Evolutionary conservation across 805 yeast genomes (phyloP).

Genomic region (Wickerhamomyces xylosicus): DNA sequence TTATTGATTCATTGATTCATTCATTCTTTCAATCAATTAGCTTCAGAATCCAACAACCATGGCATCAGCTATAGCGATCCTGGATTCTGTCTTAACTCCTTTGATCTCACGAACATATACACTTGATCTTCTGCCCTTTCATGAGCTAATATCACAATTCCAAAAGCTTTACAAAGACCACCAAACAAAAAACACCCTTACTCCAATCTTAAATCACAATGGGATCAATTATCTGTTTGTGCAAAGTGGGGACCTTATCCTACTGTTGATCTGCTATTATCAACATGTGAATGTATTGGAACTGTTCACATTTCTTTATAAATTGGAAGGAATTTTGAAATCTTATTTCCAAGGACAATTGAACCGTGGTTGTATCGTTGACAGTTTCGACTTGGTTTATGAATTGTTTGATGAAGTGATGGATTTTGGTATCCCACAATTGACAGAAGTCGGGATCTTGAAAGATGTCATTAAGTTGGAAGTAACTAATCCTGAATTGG

Average conservation of each 20-base stretch:
- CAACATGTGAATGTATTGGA: conserved; percentile 41
- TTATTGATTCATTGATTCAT: too few relatives aligned
- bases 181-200: conserved; percentile 23
- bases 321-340: conserved; percentile 31
- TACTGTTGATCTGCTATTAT: conserved; percentile 15
- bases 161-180: conserved; percentile 22
- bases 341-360: conserved; percentile 34
- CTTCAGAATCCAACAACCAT: too few relatives aligned
- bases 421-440: conserved; percentile 82
- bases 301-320: conserved; percentile 43
- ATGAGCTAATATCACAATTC: conserved; percentile 42
- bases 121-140: conserved; percentile 51
- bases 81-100: too few relatives aligned
- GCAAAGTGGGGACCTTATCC: conserved; percentile 35
- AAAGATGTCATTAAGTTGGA: conserved; percentile 68
- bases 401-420: conserved; percentile 85
- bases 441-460: conserved; percentile 69
- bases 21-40: too few relatives aligned
- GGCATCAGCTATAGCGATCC: too few relatives aligned
- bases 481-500: conserved; percentile 9
- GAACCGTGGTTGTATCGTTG: conserved; percentile 51
- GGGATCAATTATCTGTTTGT: conserved; percentile 50
- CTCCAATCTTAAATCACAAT: conserved; percentile 21
- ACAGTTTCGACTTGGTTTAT: conserved; percentile 64
- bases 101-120: conserved; percentile 60